Conservation (phyloP, 257 asterid species). For the Striga asiatica region DNA sequence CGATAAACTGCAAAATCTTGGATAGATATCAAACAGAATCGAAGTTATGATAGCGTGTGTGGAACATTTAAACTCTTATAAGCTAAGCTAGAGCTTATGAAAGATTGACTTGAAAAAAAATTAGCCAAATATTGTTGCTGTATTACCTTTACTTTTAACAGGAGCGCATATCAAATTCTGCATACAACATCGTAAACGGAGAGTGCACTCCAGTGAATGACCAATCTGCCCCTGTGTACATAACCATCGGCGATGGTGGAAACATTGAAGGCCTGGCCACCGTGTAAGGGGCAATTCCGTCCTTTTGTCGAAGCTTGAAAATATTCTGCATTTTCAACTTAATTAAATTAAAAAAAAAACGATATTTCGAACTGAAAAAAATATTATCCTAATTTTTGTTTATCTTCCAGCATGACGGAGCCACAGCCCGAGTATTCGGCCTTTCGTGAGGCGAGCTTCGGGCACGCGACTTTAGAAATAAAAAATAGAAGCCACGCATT, state of each 20-base stretch:
- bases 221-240: slow-evolving; percentile 49
- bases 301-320: no score
- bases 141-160: slow-evolving; percentile 19
- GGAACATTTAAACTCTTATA: no score
- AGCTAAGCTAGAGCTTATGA: no score
- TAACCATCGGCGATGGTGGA: slow-evolving; percentile 67
- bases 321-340: no score
- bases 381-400: not conserved
- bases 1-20: no score
- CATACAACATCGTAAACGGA: slow-evolving; percentile 51
- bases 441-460: slow-evolving; percentile 44
- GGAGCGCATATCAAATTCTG: slow-evolving; percentile 57
- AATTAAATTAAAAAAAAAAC: not conserved
- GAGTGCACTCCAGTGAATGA: slow-evolving; percentile 36
- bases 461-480: slow-evolving; percentile 38
- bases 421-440: slow-evolving; percentile 52
- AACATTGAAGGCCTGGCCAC: slow-evolving; percentile 53
- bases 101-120: no score
- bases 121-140: no score
- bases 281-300: no score
- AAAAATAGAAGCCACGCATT: slow-evolving; percentile 40
- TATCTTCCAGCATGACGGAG: slow-evolving; percentile 32
- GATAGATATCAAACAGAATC: no score
- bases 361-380: not conserved
- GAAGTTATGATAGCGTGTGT: no score